phyloP scores from a whole-genome alignment of 768 basidiomycete species.

The Collybiopsis luxurians region DNA sequence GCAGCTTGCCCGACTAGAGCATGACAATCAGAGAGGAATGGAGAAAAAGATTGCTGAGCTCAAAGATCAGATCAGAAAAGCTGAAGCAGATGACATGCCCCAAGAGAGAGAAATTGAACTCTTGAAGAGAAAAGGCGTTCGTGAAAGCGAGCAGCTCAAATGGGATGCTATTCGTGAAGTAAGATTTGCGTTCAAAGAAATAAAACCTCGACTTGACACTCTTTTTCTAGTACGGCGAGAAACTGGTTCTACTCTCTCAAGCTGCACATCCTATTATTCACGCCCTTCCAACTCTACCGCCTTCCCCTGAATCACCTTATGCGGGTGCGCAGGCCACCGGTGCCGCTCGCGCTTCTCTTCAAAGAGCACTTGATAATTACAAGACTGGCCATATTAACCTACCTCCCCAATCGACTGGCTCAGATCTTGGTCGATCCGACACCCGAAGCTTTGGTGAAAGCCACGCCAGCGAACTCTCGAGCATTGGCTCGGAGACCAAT shows the following conservation, averaged over 20 bases:
- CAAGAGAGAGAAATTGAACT: constrained; percentile 71
- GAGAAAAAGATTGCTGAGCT: constrained; percentile 73
- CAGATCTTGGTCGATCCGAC: constrained; percentile 68
- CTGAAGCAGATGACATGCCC: constrained; percentile 58
- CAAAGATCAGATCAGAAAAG: constrained; percentile 63
- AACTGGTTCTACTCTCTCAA: constrained; percentile 70
- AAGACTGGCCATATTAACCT: constrained; percentile 63
- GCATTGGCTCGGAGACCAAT: constrained; percentile 38
- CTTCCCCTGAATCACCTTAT: constrained; percentile 55
- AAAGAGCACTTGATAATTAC: constrained; percentile 77
- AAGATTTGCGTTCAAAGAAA: constrained; percentile 11
- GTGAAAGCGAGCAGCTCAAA: constrained; percentile 71
- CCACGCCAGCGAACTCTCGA: constrained; percentile 70
- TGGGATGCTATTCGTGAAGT: constrained; percentile 87
- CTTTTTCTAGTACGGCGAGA: constrained; percentile 68
- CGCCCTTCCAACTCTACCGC: constrained; percentile 67
- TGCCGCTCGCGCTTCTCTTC: constrained; percentile 68
- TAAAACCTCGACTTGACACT: background rate
- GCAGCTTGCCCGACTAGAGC: constrained; percentile 66
- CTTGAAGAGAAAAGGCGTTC: constrained; percentile 71
- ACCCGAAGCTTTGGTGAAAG: constrained; percentile 84
- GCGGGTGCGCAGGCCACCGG: constrained; percentile 61
- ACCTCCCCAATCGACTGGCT: constrained; percentile 37
- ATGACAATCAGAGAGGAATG: constrained; percentile 58
- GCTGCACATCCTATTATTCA: constrained; percentile 61